A percentile compares a stretch with the other conserved stretches of the same genome.
Conservation (phyloP, 352 stramenopile genomes). For the Phytophthora niederhauseri region DNA sequence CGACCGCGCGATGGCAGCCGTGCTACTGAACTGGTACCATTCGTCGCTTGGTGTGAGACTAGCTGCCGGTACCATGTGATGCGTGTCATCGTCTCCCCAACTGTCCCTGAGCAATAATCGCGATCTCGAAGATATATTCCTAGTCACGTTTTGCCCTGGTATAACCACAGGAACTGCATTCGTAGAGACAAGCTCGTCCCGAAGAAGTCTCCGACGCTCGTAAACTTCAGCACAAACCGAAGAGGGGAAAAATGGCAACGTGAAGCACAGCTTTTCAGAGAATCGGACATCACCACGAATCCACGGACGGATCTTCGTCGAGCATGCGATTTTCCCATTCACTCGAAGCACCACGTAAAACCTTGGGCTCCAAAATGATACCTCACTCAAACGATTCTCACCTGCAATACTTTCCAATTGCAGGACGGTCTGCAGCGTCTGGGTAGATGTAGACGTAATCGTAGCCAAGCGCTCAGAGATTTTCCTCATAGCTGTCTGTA, state of each 20-base stretch:
- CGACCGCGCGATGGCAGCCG: constrained; percentile 39
- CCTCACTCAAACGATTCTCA: constrained; percentile 3
- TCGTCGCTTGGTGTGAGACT: constrained; percentile 60
- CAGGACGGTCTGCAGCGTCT: constrained; percentile 29
- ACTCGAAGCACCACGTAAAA: constrained; percentile 50
- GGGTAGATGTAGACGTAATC: constrained; percentile 11
- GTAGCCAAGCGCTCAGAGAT: constrained; percentile 27
- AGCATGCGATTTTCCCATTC: constrained; percentile 49
- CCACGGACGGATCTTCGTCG: constrained; percentile 34
- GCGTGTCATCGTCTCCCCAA: constrained; percentile 12
- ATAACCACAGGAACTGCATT: constrained; percentile 55
- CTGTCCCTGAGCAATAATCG: background rate
- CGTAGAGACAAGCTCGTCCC: constrained; percentile 56
- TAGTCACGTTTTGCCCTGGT: constrained; percentile 42
- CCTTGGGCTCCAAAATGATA: constrained; percentile 29
- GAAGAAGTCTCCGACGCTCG: constrained; percentile 41
- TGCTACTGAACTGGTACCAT: constrained; percentile 82
- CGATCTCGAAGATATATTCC: constrained; percentile 7
- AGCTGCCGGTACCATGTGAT: constrained; percentile 36
- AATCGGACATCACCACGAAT: constrained; percentile 49
- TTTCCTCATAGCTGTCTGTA: constrained; percentile 5
- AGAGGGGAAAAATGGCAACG: constrained; percentile 55
- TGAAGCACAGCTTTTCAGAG: constrained; percentile 52
- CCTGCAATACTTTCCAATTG: constrained; percentile 12
- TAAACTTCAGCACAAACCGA: constrained; percentile 55